Evolutionary conservation across 768 basidiomycete genomes (phyloP), one percentile per base, ranked within the genome.

Genomic region (Lentinus tigrinus): DNA sequence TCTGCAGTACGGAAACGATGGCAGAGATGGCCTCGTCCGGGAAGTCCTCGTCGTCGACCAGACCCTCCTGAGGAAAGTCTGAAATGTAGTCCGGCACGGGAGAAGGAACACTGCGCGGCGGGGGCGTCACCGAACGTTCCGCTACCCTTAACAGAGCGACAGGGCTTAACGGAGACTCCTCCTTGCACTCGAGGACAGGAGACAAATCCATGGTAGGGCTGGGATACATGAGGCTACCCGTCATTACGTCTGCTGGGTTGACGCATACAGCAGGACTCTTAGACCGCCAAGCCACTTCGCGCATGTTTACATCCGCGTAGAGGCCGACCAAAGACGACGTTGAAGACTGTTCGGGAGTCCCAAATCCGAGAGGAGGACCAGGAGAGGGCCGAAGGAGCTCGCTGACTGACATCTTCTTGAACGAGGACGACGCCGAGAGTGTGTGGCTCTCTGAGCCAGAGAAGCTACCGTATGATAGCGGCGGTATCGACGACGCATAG

Each of bases 221-320:
- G 17, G 10, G 19, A 39, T 21, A 43, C 10, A 23, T 36, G 3
- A 43, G 14, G 39, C 57, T 58, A 23, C 54, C 47, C 10, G 23
- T 11, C 57, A 75, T 67, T 27, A 77, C 72, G 31, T 77, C 74
- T 31, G 73, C 59, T 21, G 80, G 79, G 62, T 81, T 73, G 48
- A 82, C 69, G 27, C 75, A 70, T 5, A 61, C 40, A 4, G 59
- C 55, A 28, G 64, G 63, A 3, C 57, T 34, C 8, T 66, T 63
- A 26, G 56, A 56, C 17, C 58, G 52, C 24, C 65, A 56, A 46
- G 66, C 60, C 5, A 42, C 52, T 23, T 71, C 65, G 55, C 71
- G 73, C 70, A 74, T 72, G 42, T 77, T 78, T 24, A 75, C 60
- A 49, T 72, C 70, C 13, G 66, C 63, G 52, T 69, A 66, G 40